A percentile compares a stretch with the other conserved stretches of the same genome.
These are phyloP conservation scores for Arthrocladium fulminans DNA, from an alignment of 2,329 filamentous ascomycete genomes.

Conservation along the genomic window DNA sequence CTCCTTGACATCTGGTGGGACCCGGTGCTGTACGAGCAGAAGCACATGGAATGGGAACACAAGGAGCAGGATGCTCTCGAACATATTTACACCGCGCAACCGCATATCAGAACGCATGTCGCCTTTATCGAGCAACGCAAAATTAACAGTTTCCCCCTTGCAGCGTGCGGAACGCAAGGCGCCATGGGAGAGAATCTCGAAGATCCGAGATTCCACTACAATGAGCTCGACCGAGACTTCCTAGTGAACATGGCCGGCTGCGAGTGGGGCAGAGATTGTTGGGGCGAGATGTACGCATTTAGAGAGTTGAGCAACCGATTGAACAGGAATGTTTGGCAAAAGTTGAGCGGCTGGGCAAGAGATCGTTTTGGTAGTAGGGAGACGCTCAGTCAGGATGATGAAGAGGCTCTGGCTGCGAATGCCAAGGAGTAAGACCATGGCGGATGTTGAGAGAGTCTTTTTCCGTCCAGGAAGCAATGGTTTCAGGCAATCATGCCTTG, in stretches of 20 bases:
- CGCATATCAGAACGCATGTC: constrained; percentile 82
- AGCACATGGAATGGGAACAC: constrained; percentile 98
- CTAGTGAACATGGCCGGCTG: constrained; percentile 98
- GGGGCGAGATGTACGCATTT: constrained; percentile 95
- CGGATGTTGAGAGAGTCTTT: constrained; percentile 4
- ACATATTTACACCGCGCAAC: constrained; percentile 81
- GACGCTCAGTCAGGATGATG: neutral
- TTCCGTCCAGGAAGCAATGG: too few relatives aligned
- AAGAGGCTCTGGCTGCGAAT: neutral
- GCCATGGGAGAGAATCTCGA: constrained; percentile 35
- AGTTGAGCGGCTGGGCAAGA: constrained; percentile 31
- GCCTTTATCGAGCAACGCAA: constrained; percentile 84
- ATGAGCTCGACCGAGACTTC: constrained; percentile 77
- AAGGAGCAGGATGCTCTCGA: constrained; percentile 96
- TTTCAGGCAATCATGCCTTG: too few relatives aligned
- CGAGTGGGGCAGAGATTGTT: constrained; percentile 93
- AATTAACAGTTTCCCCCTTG: constrained; percentile 89
- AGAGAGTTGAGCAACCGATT: constrained; percentile 83
- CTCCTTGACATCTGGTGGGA: constrained; percentile 98
- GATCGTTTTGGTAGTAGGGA: constrained; percentile 12
- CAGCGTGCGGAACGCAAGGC: constrained; percentile 72
- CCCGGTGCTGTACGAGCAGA: constrained; percentile 92
- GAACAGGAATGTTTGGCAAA: constrained; percentile 76
- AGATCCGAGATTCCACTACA: constrained; percentile 74
- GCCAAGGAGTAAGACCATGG: neutral